These are phyloP conservation scores for Spathaspora passalidarum DNA, from an alignment of 805 yeast genomes.

Conservation along the genomic window DNA sequence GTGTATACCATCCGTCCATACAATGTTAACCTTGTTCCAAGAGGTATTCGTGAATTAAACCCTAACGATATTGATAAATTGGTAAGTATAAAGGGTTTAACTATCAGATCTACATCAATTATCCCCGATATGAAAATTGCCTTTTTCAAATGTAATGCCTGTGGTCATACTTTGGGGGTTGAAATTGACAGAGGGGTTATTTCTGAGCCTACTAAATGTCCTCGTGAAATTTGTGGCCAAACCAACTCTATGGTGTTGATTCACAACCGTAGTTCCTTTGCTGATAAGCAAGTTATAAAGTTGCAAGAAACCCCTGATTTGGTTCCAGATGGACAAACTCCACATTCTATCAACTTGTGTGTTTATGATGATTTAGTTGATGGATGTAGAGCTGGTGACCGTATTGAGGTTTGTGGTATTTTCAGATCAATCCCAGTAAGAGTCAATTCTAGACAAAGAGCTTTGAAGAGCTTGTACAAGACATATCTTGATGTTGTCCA, in stretches of 20 bases:
- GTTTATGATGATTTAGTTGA: conserved; percentile 96
- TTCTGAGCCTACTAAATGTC: conserved; percentile 90
- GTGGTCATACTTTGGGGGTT: conserved; percentile 88
- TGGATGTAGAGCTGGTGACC: conserved; percentile 92
- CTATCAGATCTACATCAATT: conserved; percentile 81
- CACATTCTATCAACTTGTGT: conserved; percentile 90
- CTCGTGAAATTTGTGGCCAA: conserved; percentile 81
- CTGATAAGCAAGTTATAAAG: conserved; percentile 92
- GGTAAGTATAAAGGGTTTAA: conserved; percentile 87
- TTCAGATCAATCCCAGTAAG: conserved; percentile 91
- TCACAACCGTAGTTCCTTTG: conserved; percentile 89
- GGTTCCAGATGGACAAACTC: conserved; percentile 98
- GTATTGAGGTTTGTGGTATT: conserved; percentile 92
- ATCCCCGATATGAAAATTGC: conserved; percentile 98
- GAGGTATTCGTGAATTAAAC: conserved; percentile 88
- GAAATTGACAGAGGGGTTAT: conserved; percentile 94
- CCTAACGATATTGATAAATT: conserved; percentile 94
- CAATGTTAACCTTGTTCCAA: conserved; percentile 62
- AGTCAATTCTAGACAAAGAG: conserved; percentile 79
- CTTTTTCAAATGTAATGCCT: conserved; percentile 90
- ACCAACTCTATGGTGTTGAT: conserved; percentile 84
- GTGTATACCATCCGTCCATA: conserved; percentile 87
- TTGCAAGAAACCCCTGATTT: conserved; percentile 94
- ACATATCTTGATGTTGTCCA: conserved; percentile 95
- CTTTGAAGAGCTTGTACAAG: conserved; percentile 80